A percentile compares a stretch with the other conserved stretches of the same genome.
These are phyloP conservation scores for Adansonia grandidieri DNA, from an alignment of 441 rosid genomes.

Conservation along the genomic window DNA sequence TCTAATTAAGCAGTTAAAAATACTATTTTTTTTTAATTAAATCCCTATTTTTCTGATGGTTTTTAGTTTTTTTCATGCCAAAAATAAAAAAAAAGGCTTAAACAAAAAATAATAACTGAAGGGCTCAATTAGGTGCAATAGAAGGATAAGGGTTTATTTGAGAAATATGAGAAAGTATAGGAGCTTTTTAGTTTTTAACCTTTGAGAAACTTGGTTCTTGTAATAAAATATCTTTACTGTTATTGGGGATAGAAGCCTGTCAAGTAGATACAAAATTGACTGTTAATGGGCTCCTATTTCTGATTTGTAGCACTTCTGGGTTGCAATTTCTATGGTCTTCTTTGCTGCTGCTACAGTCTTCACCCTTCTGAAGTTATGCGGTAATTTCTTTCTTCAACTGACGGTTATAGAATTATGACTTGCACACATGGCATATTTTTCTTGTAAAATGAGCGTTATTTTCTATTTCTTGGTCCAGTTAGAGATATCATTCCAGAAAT, in stretches of 20 bases:
- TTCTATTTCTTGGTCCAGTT: not conserved
- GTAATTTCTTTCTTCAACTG: conserved; percentile 47
- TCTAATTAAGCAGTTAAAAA: not conserved
- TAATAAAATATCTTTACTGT: not conserved
- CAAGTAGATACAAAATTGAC: conserved; percentile 10
- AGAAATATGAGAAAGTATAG: not conserved
- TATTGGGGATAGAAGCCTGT: not conserved
- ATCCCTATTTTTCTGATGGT: not conserved
- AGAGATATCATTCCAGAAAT: not conserved
- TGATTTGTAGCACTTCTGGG: conserved; percentile 87
- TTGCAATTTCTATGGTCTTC: conserved; percentile 97
- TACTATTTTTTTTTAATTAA: conserved; percentile 2
- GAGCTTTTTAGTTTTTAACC: not conserved
- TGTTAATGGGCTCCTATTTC: conserved; percentile 21
- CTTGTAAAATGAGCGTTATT: not conserved
- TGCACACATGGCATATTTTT: not conserved
- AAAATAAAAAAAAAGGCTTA: not conserved
- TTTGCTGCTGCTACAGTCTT: conserved; percentile 88
- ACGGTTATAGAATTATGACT: not conserved
- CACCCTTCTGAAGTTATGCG: conserved; percentile 85
- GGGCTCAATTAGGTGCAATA: not conserved
- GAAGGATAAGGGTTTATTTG: conserved; percentile 3
- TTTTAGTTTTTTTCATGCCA: not conserved
- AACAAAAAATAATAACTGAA: not conserved
- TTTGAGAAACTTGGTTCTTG: conserved; percentile 2